phyloP scores from a whole-genome alignment of 148 eudicot species.

The Linanthus parryae region DNA sequence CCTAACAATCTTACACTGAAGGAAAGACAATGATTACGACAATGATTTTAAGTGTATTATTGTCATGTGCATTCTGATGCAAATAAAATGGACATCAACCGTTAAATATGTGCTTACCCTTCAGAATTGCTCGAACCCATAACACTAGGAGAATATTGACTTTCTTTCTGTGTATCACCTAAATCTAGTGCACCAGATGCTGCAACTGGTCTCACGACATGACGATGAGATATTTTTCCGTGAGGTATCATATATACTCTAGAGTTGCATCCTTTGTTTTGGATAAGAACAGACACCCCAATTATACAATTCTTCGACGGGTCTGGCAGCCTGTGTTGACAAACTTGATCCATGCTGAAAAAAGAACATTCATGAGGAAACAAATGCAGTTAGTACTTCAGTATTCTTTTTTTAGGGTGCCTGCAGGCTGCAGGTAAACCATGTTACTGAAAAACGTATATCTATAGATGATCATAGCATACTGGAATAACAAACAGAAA shows the following conservation, averaged over 20 bases:
- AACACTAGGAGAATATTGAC: slow-evolving; percentile 20
- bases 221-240: slow-evolving; percentile 11
- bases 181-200: slow-evolving; percentile 25
- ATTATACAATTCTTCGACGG: slow-evolving; percentile 18
- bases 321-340: slow-evolving; percentile 18
- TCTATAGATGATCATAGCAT: too few species aligned
- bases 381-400: too few species aligned
- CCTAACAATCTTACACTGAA: neutral
- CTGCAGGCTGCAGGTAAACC: too few species aligned
- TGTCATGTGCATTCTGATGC: neutral
- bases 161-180: slow-evolving; percentile 15
- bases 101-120: slow-evolving; percentile 25
- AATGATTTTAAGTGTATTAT: neutral
- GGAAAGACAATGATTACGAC: neutral
- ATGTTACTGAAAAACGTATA: too few species aligned
- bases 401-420: too few species aligned
- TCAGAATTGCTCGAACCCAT: slow-evolving; percentile 21
- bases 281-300: slow-evolving; percentile 18
- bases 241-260: slow-evolving; percentile 26
- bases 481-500: too few species aligned
- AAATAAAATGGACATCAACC: neutral
- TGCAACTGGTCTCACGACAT: slow-evolving; percentile 22
- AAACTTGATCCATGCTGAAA: slow-evolving; percentile 32
- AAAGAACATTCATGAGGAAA: too few species aligned
- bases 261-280: slow-evolving; percentile 13